Evolutionary conservation across 148 eudicot genomes (phyloP).

Genomic region (Camellia japonica): DNA sequence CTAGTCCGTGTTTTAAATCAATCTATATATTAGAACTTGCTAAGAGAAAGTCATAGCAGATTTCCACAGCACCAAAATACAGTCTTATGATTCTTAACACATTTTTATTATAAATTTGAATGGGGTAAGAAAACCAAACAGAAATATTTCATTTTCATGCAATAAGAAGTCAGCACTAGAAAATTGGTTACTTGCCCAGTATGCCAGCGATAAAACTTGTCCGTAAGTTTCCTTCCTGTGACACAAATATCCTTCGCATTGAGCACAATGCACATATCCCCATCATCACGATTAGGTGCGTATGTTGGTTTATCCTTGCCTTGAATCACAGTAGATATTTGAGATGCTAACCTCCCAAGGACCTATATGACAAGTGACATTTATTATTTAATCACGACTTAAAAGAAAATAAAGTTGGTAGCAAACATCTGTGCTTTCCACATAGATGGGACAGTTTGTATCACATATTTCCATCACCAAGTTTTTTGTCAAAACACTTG

Average conservation of each 20-base stretch:
- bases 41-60: background rate
- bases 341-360: constrained; percentile 43
- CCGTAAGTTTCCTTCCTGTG: constrained; percentile 83
- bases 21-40: background rate
- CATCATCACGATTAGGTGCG: constrained; percentile 80
- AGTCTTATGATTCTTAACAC: too few relatives aligned
- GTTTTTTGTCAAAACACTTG: background rate
- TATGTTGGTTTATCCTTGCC: constrained; percentile 93
- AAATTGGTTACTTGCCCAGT: constrained; percentile 59
- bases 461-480: background rate
- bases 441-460: background rate
- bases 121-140: background rate
- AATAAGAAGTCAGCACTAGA: background rate
- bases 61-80: background rate
- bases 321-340: constrained; percentile 77
- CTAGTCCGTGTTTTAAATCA: background rate
- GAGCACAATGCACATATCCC: constrained; percentile 87
- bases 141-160: background rate
- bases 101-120: constrained; percentile 8
- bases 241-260: constrained; percentile 84
- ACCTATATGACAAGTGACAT: constrained; percentile 4
- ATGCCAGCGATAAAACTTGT: constrained; percentile 84
- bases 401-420: background rate
- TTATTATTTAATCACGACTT: too few relatives aligned
- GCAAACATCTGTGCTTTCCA: background rate